Base-by-base conservation (phyloP, 2,329 filamentous ascomycete species). In the Hypoxylon sp. region DNA sequence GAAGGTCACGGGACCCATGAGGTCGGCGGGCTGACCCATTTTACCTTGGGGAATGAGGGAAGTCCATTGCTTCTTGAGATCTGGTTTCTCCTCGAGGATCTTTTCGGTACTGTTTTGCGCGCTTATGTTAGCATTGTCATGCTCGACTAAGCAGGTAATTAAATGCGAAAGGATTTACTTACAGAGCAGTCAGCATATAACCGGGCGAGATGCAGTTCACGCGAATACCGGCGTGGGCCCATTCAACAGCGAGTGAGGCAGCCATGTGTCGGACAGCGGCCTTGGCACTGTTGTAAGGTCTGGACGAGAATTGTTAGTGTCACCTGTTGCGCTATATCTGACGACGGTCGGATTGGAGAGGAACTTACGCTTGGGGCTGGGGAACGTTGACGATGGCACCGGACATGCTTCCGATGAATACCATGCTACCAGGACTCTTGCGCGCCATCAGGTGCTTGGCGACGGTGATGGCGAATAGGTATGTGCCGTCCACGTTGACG, bases 191-290 rank as follows among this genome's bases (percentile, higher is more conserved):
- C 72, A 97, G 84, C 95, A 98, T 98, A 82, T 98, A 98, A 48
- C 96, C 95, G 0, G 95, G 95, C 30, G 91, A 94, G 79, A 98
- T 96, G 81, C 93, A 96, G 83, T 98, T 98, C 73, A 98, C 95
- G 36, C 95, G 89, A 77, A 98, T 97, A 72, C 91, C 91, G 38
- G 91, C 89, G 73, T 90, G 86, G 0, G 95, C 94, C 95, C 96
- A 98, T 81, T 98, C 96, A 55, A 98, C 94, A 36, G 94, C 94
- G 74, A 98, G 85, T 71, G 92, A 96, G 38, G 92, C 88, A 11
- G 93, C 94, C 67, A 98, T 82, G 81, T 98, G 95, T 68, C 94
- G 87, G 49, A 98, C 92, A 10, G 93, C 96, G 36, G 96, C 95
- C 82, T 98, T 98, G 68, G 94, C 90, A 4, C 92, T 93, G 78